phyloP scores from a whole-genome alignment of 192 early-diverging fungal species.

The Cladochytrium replicatum region DNA sequence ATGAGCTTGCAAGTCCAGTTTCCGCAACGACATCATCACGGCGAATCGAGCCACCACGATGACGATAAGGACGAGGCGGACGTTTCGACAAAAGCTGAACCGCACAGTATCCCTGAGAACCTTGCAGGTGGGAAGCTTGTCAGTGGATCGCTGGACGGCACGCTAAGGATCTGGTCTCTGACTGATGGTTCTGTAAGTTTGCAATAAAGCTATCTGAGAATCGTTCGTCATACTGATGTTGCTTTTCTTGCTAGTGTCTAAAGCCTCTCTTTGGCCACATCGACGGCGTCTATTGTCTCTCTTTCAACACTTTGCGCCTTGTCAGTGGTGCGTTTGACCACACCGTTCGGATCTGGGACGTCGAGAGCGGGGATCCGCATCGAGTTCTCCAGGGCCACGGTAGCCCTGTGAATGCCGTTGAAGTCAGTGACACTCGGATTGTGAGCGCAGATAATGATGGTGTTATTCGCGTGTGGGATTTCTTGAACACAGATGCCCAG shows the following conservation, averaged over 20 bases:
- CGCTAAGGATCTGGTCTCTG: slow-evolving; percentile 85
- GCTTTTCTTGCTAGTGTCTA: slow-evolving; percentile 63
- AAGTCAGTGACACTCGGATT: slow-evolving; percentile 79
- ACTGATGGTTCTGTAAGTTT: too few relatives aligned
- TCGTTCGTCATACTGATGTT: too few relatives aligned
- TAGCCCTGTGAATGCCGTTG: slow-evolving; percentile 69
- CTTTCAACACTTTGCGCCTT: slow-evolving; percentile 61
- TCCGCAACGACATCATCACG: too few relatives aligned
- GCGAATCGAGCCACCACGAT: not conserved
- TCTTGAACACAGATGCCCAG: slow-evolving; percentile 27
- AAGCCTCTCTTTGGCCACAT: slow-evolving; percentile 76
- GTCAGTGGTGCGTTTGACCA: slow-evolving; percentile 80
- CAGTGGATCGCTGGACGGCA: slow-evolving; percentile 83
- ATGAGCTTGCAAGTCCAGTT: slow-evolving; percentile 22
- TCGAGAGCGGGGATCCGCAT: slow-evolving; percentile 65
- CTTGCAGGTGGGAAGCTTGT: slow-evolving; percentile 61
- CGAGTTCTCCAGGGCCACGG: slow-evolving; percentile 63
- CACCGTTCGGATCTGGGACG: slow-evolving; percentile 87
- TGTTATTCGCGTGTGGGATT: slow-evolving; percentile 72
- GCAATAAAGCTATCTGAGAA: too few relatives aligned
- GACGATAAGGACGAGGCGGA: not conserved
- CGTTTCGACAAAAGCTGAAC: slow-evolving; percentile 12
- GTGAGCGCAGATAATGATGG: slow-evolving; percentile 81
- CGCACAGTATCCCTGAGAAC: slow-evolving; percentile 8
- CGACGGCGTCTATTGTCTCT: slow-evolving; percentile 75